Evolutionary conservation across 2,329 filamentous ascomycete species (phyloP).

Genomic region (Alternaria alternata): DNA sequence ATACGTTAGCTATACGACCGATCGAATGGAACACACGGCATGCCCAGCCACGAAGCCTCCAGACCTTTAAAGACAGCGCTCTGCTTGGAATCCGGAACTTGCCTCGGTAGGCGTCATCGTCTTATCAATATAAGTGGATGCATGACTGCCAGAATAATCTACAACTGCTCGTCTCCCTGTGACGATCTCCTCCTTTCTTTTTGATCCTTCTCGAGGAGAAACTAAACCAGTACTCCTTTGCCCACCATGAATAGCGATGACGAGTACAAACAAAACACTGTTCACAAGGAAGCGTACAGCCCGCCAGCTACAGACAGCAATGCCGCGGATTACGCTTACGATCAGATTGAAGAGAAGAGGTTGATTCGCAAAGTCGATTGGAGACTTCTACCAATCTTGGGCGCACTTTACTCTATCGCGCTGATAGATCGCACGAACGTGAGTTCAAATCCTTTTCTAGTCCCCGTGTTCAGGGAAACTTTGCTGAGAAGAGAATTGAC

Average conservation of each 20-base stretch:
- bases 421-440: conserved; percentile 49
- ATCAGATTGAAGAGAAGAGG: conserved; percentile 29
- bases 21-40: background rate
- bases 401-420: conserved; percentile 49
- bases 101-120: conserved; percentile 1
- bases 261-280: conserved; percentile 18
- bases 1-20: background rate
- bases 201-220: conserved; percentile 1
- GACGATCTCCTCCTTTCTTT: conserved; percentile 2
- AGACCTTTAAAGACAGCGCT: conserved; percentile 16
- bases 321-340: conserved; percentile 17
- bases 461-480: background rate
- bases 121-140: conserved; percentile 10
- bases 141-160: background rate
- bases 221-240: background rate
- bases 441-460: background rate
- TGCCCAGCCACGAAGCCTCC: background rate
- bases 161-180: background rate
- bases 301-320: background rate
- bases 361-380: conserved; percentile 46
- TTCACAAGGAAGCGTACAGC: conserved; percentile 19
- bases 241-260: conserved; percentile 23
- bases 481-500: background rate
- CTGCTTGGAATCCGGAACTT: conserved; percentile 4
- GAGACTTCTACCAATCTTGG: conserved; percentile 52